These are phyloP conservation scores for Phytophthora melonis DNA, from an alignment of 352 stramenopile species.

Conservation along the genomic window DNA sequence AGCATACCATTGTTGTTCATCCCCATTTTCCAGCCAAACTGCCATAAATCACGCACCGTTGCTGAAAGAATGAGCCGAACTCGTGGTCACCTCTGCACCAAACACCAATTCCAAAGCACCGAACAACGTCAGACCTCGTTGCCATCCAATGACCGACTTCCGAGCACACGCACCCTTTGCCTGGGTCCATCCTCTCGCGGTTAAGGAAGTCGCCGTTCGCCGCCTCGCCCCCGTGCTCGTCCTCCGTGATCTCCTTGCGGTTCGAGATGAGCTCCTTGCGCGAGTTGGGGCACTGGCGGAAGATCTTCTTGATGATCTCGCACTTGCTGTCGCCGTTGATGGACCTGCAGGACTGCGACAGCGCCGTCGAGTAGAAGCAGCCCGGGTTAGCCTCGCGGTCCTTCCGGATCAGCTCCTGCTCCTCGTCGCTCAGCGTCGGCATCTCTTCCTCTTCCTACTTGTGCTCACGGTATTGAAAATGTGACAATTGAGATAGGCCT, in stretches of 20 bases:
- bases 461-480: constrained; percentile 18
- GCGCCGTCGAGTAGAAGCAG: constrained; percentile 84
- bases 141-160: not conserved
- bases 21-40: not conserved
- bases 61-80: constrained; percentile 61
- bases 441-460: constrained; percentile 33
- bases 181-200: constrained; percentile 69
- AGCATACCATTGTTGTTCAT: not conserved
- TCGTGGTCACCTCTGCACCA: constrained; percentile 42
- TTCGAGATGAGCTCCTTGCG: constrained; percentile 83
- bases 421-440: constrained; percentile 72
- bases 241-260: constrained; percentile 79
- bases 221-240: constrained; percentile 66
- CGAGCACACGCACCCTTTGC: constrained; percentile 41
- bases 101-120: not conserved
- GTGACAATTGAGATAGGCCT: constrained; percentile 9
- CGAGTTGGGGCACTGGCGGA: constrained; percentile 78
- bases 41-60: constrained; percentile 42
- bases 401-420: constrained; percentile 78
- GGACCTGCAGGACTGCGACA: constrained; percentile 80
- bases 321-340: constrained; percentile 90
- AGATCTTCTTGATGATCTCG: constrained; percentile 89
- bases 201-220: constrained; percentile 75
- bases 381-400: constrained; percentile 76
- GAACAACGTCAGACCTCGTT: not conserved